Percentiles rank a stretch among this genome's conserved stretches.
phyloP scores from a whole-genome alignment of 805 yeast genomes.

The Yarrowia deformans region DNA sequence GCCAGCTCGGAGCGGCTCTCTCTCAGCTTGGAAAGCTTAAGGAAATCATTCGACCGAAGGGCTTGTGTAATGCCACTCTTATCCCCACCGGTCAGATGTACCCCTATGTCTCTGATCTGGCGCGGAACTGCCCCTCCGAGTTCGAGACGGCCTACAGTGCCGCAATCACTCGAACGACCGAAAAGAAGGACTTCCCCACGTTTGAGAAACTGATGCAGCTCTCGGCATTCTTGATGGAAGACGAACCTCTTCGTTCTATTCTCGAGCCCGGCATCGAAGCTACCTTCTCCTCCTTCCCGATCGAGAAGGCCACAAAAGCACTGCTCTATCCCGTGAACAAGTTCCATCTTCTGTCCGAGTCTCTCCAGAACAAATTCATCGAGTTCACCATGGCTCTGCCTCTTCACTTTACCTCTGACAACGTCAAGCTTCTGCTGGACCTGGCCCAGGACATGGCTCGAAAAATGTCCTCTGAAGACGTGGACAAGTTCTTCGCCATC shows the following conservation, averaged over 20 bases:
- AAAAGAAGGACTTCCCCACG: constrained; percentile 27
- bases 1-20: constrained; percentile 22
- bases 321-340: constrained; percentile 27
- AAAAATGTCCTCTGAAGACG: constrained; percentile 6
- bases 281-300: background rate
- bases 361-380: constrained; percentile 14
- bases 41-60: constrained; percentile 27
- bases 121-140: background rate
- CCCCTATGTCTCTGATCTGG: constrained; percentile 24
- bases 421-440: constrained; percentile 6
- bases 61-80: constrained; percentile 26
- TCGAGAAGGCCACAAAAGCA: constrained; percentile 24
- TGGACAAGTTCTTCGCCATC: constrained; percentile 6
- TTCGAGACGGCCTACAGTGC: constrained; percentile 47
- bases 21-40: constrained; percentile 25
- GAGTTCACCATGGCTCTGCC: constrained; percentile 25
- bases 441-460: constrained; percentile 19
- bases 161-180: constrained; percentile 12
- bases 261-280: constrained; percentile 13
- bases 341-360: constrained; percentile 13
- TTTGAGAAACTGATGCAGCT: constrained; percentile 30
- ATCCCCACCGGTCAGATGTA: constrained; percentile 31
- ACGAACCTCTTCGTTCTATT: constrained; percentile 9
- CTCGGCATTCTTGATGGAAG: constrained; percentile 21
- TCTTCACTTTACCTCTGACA: constrained; percentile 7